These are phyloP conservation scores for Parvularia atlantis DNA, from an alignment of 78 protist species.

Conservation along the genomic window DNA sequence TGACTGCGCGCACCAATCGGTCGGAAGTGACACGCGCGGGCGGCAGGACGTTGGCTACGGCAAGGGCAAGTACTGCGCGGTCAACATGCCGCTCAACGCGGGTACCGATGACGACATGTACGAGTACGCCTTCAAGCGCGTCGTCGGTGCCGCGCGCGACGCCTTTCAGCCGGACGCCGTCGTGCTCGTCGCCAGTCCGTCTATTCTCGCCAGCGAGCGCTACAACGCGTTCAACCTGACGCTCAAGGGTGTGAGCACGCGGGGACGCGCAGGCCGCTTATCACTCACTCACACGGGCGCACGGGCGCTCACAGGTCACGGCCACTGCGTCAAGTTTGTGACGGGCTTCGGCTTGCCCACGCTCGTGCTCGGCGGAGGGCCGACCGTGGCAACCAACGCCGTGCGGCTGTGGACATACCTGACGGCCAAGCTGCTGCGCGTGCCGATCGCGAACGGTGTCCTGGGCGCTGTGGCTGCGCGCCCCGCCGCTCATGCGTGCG, in stretches of 20 bases:
- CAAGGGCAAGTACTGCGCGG: constrained; percentile 70
- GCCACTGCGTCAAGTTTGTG: constrained; percentile 47
- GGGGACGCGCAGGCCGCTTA: constrained; percentile 44
- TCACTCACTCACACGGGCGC: too few relatives aligned
- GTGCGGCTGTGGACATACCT: constrained; percentile 89
- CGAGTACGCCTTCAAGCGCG: constrained; percentile 69
- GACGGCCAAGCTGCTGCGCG: neutral
- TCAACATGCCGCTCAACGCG: constrained; percentile 88
- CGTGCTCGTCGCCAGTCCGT: constrained; percentile 94
- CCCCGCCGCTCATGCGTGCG: neutral
- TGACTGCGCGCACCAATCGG: too few relatives aligned
- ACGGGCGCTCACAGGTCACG: too few relatives aligned
- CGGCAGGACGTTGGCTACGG: constrained; percentile 80
- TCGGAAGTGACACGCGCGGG: neutral
- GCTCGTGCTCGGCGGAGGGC: constrained; percentile 94
- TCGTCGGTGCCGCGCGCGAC: constrained; percentile 49
- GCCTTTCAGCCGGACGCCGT: constrained; percentile 78
- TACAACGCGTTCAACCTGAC: constrained; percentile 92
- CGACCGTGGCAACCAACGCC: constrained; percentile 83
- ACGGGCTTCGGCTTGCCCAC: constrained; percentile 66
- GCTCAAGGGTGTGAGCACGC: too few relatives aligned
- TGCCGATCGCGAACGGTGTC: neutral
- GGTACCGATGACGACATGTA: constrained; percentile 86
- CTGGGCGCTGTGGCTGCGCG: neutral
- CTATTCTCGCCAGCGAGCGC: constrained; percentile 84